phyloP scores from a whole-genome alignment of 768 basidiomycete species.

The Leccinum barrowsii region DNA sequence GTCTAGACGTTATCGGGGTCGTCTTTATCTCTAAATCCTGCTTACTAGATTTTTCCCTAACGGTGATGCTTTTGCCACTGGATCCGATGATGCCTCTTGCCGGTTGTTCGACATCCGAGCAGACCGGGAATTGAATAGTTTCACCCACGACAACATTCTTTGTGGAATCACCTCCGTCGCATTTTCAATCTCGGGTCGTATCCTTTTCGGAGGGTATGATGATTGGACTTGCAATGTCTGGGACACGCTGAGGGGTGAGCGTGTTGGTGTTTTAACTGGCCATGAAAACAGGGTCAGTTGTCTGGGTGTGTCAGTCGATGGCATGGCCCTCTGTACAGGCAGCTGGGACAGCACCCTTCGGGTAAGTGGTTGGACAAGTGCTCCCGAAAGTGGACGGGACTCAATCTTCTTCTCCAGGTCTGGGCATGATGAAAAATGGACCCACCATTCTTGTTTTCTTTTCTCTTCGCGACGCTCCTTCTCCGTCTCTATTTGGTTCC shows the following conservation, averaged over 20 bases:
- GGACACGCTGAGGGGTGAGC: conserved; percentile 98
- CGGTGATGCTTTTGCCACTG: conserved; percentile 97
- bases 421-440: conserved; percentile 64
- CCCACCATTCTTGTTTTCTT: conserved; percentile 23
- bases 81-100: conserved; percentile 98
- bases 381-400: not conserved
- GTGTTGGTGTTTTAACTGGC: conserved; percentile 94
- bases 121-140: conserved; percentile 94
- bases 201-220: conserved; percentile 98
- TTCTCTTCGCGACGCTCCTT: conserved; percentile 18
- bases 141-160: conserved; percentile 97
- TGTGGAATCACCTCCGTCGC: conserved; percentile 99
- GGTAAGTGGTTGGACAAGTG: conserved; percentile 45
- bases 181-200: conserved; percentile 95
- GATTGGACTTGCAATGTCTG: conserved; percentile 99
- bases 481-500: conserved; percentile 20
- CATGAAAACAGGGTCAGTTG: conserved; percentile 99
- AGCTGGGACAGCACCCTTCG: conserved; percentile 97
- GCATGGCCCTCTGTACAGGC: conserved; percentile 98
- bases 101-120: conserved; percentile 97
- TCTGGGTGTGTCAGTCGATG: conserved; percentile 91
- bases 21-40: conserved; percentile 4
- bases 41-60: conserved; percentile 92
- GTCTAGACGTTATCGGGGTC: conserved; percentile 32
- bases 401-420: conserved; percentile 47